Percentiles rank a stretch among this genome's conserved stretches.
phyloP scores from a whole-genome alignment of 345 rosid genomes.

The Aethionema arabicum region DNA sequence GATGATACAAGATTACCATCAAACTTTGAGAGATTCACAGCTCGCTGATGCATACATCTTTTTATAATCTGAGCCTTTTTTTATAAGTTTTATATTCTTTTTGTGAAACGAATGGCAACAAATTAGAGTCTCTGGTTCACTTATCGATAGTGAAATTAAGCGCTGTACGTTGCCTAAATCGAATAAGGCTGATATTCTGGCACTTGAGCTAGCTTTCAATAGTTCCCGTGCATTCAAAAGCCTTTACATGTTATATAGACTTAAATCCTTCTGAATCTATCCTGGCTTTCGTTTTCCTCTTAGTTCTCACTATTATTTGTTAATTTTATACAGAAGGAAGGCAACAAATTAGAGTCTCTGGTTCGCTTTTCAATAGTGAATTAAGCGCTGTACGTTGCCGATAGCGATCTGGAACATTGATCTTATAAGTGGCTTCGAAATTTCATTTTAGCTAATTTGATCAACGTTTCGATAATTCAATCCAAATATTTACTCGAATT shows the following conservation, averaged over 20 bases:
- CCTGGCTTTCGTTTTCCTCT: not conserved
- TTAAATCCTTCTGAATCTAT: not conserved
- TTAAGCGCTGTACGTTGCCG: conserved; percentile 39
- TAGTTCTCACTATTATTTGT: not conserved
- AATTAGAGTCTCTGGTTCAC: conserved; percentile 78
- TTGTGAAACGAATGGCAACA: conserved; percentile 45
- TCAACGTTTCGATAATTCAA: not conserved
- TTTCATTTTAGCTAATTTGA: not conserved
- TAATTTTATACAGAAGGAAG: not conserved
- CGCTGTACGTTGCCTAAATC: conserved; percentile 75
- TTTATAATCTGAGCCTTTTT: conserved; percentile 37
- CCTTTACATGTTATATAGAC: conserved; percentile 34
- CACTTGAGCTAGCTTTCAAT: conserved; percentile 18
- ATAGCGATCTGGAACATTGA: conserved; percentile 10
- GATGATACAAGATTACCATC: conserved; percentile 50
- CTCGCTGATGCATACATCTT: conserved; percentile 42
- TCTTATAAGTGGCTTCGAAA: not conserved
- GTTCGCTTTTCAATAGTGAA: conserved; percentile 22
- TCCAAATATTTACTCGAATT: no score
- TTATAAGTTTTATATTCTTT: not conserved
- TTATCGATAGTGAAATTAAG: conserved; percentile 47
- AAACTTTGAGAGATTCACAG: conserved; percentile 49
- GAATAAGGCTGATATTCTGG: conserved; percentile 51
- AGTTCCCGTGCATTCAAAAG: conserved; percentile 53
- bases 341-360: conserved; percentile 40